Conservation (phyloP, 306 rosid genomes). For the Malus fusca region DNA sequence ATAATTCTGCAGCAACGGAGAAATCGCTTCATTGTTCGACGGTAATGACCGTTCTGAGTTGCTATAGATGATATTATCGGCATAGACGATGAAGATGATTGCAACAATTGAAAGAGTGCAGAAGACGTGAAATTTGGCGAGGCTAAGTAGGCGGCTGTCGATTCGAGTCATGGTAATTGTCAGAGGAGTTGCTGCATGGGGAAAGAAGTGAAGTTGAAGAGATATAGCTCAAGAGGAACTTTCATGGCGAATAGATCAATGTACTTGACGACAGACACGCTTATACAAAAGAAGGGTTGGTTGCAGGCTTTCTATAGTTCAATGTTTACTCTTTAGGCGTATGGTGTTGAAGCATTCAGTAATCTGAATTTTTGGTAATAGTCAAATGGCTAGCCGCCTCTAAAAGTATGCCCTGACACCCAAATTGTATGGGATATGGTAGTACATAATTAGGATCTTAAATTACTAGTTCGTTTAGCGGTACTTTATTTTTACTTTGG, state of each 20-base stretch:
- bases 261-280: neutral
- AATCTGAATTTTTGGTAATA: neutral
- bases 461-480: neutral
- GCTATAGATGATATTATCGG: slow-evolving; percentile 16
- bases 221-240: neutral
- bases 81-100: slow-evolving; percentile 27
- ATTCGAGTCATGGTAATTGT: slow-evolving; percentile 2
- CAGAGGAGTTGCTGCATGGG: neutral
- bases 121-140: slow-evolving; percentile 25
- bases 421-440: neutral
- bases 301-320: neutral
- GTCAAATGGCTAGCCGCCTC: slow-evolving; percentile 22
- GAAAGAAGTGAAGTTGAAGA: neutral
- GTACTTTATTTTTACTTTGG: neutral
- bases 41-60: slow-evolving; percentile 1
- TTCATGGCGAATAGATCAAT: neutral
- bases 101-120: slow-evolving; percentile 27
- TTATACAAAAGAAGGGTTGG: neutral
- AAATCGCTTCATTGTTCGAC: neutral
- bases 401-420: neutral
- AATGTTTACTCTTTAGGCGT: neutral
- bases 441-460: no score
- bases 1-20: slow-evolving; percentile 1
- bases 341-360: slow-evolving; percentile 28
- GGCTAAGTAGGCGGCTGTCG: slow-evolving; percentile 19